A percentile compares a stretch with the other conserved stretches of the same genome.
phyloP scores from a whole-genome alignment of 768 basidiomycete species.

The Auriscalpium orientale region DNA sequence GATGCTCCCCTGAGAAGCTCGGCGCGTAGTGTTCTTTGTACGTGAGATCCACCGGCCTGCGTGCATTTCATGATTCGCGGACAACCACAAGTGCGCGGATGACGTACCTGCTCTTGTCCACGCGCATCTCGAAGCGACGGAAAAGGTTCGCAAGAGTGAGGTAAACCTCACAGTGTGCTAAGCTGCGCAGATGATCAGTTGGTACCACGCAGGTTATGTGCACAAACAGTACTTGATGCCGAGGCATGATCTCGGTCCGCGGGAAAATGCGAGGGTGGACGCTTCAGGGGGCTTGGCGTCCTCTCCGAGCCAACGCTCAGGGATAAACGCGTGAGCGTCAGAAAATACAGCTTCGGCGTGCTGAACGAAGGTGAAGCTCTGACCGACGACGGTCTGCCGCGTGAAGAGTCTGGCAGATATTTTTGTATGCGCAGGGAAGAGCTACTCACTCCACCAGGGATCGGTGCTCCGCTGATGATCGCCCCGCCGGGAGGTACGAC shows the following conservation, averaged over 20 bases:
- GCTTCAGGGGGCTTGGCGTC: neutral
- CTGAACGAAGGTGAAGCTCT: neutral
- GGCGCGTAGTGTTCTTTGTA: conserved; percentile 1
- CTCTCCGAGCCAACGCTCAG: neutral
- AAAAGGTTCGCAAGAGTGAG: neutral
- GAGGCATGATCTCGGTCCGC: neutral
- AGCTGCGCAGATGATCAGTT: neutral
- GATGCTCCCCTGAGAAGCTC: neutral
- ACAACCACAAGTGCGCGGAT: too few relatives aligned
- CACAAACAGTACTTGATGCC: neutral
- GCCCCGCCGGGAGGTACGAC: too few relatives aligned
- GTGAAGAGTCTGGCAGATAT: too few relatives aligned
- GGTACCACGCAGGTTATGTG: too few relatives aligned
- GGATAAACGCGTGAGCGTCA: neutral
- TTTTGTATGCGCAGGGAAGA: too few relatives aligned
- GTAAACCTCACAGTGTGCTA: conserved; percentile 2
- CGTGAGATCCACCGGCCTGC: neutral
- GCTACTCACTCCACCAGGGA: too few relatives aligned
- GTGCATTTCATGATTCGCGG: too few relatives aligned
- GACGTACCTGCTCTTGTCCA: neutral
- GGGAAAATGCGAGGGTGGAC: neutral
- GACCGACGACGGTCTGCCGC: too few relatives aligned
- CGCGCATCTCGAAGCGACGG: conserved; percentile 2
- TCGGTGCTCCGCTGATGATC: too few relatives aligned
- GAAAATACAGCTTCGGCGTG: neutral